Evolutionary conservation across 2,329 filamentous ascomycete genomes (phyloP).

Genomic region (Alternaria conjuncta): DNA sequence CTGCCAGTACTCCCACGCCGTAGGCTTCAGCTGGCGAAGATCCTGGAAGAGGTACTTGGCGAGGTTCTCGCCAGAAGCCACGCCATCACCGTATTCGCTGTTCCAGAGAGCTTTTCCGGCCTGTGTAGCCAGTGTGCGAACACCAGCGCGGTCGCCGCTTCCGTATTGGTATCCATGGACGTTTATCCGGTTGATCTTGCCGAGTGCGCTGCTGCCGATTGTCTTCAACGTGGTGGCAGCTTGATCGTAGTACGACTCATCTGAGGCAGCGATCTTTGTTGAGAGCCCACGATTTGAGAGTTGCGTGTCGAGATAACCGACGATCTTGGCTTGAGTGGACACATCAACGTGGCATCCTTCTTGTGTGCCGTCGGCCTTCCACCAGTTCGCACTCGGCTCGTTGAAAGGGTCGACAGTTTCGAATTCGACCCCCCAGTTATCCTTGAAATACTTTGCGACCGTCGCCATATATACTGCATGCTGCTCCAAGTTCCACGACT

Average conservation of each 20-base stretch:
- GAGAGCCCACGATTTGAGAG: conserved; percentile 3
- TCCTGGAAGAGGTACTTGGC: conserved; percentile 6
- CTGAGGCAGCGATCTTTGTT: conserved; percentile 8
- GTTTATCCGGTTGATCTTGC: conserved; percentile 6
- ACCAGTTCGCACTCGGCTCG: conserved; percentile 15
- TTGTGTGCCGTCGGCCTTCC: conserved; percentile 14
- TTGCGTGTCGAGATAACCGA: conserved; percentile 5
- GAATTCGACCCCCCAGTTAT: conserved; percentile 6
- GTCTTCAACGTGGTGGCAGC: conserved; percentile 3
- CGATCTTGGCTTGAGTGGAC: conserved; percentile 7
- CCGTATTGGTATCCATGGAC: conserved; percentile 12
- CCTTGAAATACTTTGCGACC: conserved; percentile 9
- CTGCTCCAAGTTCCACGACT: conserved; percentile 13
- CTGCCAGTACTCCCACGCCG: conserved; percentile 13
- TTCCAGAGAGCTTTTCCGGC: conserved; percentile 8
- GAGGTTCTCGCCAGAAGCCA: conserved; percentile 1
- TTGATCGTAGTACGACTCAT: conserved; percentile 16
- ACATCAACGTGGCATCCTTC: conserved; percentile 12
- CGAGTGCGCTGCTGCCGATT: conserved; percentile 11
- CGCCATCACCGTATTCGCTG: conserved; percentile 13
- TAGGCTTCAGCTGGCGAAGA: conserved; percentile 9
- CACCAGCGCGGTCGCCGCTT: conserved; percentile 6
- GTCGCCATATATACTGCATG: conserved; percentile 14
- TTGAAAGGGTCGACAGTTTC: conserved; percentile 13
- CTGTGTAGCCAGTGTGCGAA: not conserved